Conservation (phyloP, 306 rosid genomes). For the Hippophae tibetana region DNA sequence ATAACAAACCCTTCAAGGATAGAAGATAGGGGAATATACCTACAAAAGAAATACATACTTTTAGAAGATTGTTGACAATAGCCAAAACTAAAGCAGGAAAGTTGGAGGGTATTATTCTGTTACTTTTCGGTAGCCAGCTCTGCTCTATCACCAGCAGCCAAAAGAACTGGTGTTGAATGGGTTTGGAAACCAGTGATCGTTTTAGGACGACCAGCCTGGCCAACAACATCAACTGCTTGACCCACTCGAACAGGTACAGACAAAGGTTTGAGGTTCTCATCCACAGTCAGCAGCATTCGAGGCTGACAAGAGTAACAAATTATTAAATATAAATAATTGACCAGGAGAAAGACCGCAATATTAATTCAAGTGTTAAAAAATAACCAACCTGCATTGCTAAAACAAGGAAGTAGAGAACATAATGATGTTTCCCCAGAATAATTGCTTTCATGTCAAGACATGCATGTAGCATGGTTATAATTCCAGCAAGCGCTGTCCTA, state of each 20-base stretch:
- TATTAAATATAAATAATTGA: not conserved
- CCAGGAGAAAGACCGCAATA: constrained; percentile 10
- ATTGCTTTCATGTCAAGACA: constrained; percentile 94
- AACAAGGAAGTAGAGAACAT: constrained; percentile 88
- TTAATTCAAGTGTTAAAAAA: not conserved
- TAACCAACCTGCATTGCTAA: constrained; percentile 93
- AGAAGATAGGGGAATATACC: constrained; percentile 82
- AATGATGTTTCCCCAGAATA: constrained; percentile 79
- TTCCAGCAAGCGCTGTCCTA: constrained; percentile 94
- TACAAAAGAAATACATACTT: constrained; percentile 21
- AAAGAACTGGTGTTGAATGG: constrained; percentile 91
- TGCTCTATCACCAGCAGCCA: constrained; percentile 97
- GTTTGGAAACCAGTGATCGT: constrained; percentile 95
- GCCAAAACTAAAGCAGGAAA: not conserved
- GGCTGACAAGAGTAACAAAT: constrained; percentile 39
- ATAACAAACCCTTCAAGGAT: constrained; percentile 95
- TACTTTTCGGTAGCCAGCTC: constrained; percentile 97
- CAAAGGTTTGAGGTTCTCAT: constrained; percentile 68
- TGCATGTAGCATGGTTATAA: constrained; percentile 73
- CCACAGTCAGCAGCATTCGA: constrained; percentile 92
- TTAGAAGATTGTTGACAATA: constrained; percentile 3
- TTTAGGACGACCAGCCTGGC: constrained; percentile 97
- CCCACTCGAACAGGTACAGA: constrained; percentile 92
- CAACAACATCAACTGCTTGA: constrained; percentile 94
- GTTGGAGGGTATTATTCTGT: constrained; percentile 1